Conservation (phyloP, 371 early-diverging fungal species). For the Saksenaea oblongispora region DNA sequence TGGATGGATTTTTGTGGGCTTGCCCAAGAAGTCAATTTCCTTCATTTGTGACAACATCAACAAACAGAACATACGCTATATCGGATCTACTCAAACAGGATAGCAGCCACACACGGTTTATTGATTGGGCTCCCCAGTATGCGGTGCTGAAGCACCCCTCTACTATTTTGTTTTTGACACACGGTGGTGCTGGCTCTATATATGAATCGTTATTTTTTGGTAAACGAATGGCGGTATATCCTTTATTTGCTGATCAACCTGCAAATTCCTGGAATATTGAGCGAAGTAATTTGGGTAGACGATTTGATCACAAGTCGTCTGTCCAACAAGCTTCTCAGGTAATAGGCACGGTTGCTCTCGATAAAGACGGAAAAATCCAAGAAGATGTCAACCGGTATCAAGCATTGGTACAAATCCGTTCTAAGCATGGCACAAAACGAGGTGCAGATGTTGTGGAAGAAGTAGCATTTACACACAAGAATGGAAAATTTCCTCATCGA, state of each 20-base stretch:
- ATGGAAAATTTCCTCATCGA: slow-evolving; percentile 22
- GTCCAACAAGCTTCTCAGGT: not conserved
- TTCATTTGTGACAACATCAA: slow-evolving; percentile 12
- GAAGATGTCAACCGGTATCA: slow-evolving; percentile 12
- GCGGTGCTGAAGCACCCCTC: slow-evolving; percentile 39
- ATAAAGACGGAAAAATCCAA: slow-evolving; percentile 7
- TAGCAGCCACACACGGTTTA: slow-evolving; percentile 14
- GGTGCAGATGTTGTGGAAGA: slow-evolving; percentile 39
- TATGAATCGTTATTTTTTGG: slow-evolving; percentile 37
- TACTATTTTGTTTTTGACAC: slow-evolving; percentile 34
- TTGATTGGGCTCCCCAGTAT: slow-evolving; percentile 43
- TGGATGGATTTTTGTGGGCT: slow-evolving; percentile 45
- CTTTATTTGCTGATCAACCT: slow-evolving; percentile 43
- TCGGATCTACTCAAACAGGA: not conserved
- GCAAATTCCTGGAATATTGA: slow-evolving; percentile 15
- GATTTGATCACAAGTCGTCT: not conserved
- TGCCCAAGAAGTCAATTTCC: slow-evolving; percentile 1
- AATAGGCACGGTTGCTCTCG: not conserved
- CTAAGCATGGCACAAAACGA: not conserved
- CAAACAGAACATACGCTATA: not conserved
- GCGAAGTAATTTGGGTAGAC: slow-evolving; percentile 2
- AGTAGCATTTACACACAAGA: slow-evolving; percentile 14
- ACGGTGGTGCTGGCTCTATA: slow-evolving; percentile 40
- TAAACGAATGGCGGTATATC: slow-evolving; percentile 26
- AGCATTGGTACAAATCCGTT: slow-evolving; percentile 22